Conservation (phyloP, 208 protist species). For the Acanthamoeba castellanii region DNA sequence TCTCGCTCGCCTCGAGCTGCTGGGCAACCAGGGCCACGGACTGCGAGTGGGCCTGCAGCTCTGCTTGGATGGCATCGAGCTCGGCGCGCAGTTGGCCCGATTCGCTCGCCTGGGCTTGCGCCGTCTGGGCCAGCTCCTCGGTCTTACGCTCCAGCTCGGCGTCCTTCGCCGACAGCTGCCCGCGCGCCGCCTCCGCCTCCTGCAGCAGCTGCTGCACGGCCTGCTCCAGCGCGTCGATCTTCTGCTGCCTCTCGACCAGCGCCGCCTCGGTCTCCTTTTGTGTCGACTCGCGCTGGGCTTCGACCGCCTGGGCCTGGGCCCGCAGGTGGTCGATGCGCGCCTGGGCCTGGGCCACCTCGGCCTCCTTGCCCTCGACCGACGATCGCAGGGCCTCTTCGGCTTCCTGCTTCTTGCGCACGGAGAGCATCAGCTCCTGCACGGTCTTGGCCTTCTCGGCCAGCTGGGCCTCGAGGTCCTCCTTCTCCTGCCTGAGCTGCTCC, state of each 20-base stretch:
- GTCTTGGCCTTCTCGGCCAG: conserved; percentile 7
- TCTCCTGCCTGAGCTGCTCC: neutral
- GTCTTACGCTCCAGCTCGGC: neutral
- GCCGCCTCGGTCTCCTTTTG: neutral
- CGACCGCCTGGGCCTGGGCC: neutral
- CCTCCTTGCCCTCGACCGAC: neutral
- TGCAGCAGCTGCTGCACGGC: neutral
- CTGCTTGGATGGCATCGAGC: neutral
- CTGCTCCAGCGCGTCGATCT: neutral
- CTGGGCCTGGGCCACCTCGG: neutral
- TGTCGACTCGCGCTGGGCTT: neutral
- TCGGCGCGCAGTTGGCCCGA: neutral
- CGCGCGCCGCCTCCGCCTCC: neutral
- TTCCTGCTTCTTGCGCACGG: conserved; percentile 7
- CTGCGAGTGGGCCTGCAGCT: neutral
- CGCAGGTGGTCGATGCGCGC: neutral
- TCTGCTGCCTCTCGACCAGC: neutral
- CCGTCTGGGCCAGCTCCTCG: neutral
- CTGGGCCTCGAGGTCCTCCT: conserved; percentile 4
- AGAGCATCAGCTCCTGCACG: conserved; percentile 20
- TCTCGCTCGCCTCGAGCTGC: neutral
- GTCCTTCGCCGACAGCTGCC: neutral
- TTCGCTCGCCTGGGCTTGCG: neutral
- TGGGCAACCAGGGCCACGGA: neutral
- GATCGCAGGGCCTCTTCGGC: neutral